Evolutionary conservation across 257 asterid genomes (phyloP), one percentile per base, ranked within the genome.

Genomic region (Nicotiana otophora): DNA sequence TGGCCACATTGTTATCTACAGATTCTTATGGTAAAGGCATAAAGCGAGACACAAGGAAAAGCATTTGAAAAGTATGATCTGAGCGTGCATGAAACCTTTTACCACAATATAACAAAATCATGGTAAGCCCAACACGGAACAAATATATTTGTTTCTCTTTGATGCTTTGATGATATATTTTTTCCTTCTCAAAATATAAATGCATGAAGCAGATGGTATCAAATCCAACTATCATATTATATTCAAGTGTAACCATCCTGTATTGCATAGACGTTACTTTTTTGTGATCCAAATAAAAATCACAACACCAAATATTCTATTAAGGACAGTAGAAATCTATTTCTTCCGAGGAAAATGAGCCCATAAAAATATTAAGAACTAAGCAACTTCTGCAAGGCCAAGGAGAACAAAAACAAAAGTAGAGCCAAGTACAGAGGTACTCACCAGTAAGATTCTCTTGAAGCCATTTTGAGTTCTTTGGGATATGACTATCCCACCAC

Each of bases 401-500:
- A 28, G 63, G 63, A 51, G 64, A 75, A 75, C 46, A 75, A 75
- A 75, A 30, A 28, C 46, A 75, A 53, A 53, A 19, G 58, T 53
- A n/a, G 28, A 55, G 75, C 57, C 48, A 77, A 77, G 46, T 64
- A 34, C 64, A 79, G 20, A 85, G 77, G 31, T 6, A 54, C 85
- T 51, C 26, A 93, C 99, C 98, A 78, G 95, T 86, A 63, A 93
- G 95, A 87, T 95, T 95, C n/a, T 95, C 97, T 84, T 93, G 97
- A 86, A 95, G 99, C 98, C 98, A 93, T 91, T 95, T 95, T 4
- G 99, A 95, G 89, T 93, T 95, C 88, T 92, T 95, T 1, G 99
- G 99, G 93, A 86, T 90, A 88, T 95, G 99, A 91, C 98, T 93
- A 81, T 93, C 99, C 99, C 98, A 93, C 98, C 97, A 95, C 98